Base-by-base conservation (phyloP, 208 protist species). In the Angomonas ambiguus region DNA sequence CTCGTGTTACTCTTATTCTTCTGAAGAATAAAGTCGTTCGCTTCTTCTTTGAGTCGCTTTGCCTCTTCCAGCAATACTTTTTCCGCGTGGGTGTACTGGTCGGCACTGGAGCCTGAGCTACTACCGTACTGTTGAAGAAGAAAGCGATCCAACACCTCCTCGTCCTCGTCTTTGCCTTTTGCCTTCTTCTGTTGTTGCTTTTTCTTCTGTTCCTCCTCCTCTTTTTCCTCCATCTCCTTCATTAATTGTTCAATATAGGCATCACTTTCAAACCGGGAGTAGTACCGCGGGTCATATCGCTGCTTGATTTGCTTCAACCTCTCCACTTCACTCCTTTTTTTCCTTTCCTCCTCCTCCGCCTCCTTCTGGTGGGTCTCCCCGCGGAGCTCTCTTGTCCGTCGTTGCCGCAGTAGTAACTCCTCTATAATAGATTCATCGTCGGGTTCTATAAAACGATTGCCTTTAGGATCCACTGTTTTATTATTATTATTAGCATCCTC, bases 231-330 rank as follows among this genome's bases (percentile, higher is more conserved):
- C 6, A 56, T 27, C n/a, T 18, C 49, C 49, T 27, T 5, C 49
- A 56, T 18, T 27, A 56, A 8, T 24, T 18, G n/a, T 11, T 56
- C 49, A 24, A 56, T 56, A 27, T 30, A 18, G 18, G 16, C 49
- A 24, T 56, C 49, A 10, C 49, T 11, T 5, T 56, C 49, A 27
- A 56, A 56, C 6, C 49, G 49, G 5, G n/a, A 8, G 18, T 56
- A 56, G 49, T 56, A 56, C 24, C 27, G 16, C n/a, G 49, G 49
- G n/a, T 56, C 49, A 24, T 56, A 56, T 8, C 49, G 5, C 49
- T 30, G 16, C n/a, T 56, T 56, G n/a, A 56, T 27, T 13, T 28
- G 5, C n/a, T 56, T 8, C 49, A 56, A 10, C 49, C n/a, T 18
- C n/a, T 56, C 49, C n/a, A 10, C n/a, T 18, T 27, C n/a, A n/a